phyloP scores from a whole-genome alignment of 2,329 filamentous ascomycete species.

The Fusarium decemcellulare region DNA sequence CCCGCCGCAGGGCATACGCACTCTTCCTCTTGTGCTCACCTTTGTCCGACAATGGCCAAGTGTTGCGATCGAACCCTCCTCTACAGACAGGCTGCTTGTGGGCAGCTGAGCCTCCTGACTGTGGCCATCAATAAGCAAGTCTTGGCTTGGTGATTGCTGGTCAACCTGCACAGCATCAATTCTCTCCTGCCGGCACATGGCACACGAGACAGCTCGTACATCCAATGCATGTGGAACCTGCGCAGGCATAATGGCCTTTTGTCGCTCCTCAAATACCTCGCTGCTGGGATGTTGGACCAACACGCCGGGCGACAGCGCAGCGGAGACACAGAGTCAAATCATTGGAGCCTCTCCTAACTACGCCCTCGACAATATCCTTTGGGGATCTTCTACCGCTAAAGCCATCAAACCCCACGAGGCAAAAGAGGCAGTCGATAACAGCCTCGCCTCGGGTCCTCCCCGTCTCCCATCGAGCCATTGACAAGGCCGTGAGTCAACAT shows the following conservation, averaged over 20 bases:
- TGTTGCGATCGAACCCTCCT: constrained; percentile 6
- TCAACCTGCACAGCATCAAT: not conserved
- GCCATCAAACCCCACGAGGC: not conserved
- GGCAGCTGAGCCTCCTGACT: constrained; percentile 4
- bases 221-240: constrained; percentile 1
- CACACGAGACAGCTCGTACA: not conserved
- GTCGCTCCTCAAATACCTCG: constrained; percentile 19
- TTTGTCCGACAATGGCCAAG: constrained; percentile 1
- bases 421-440: constrained; percentile 8
- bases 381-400: not conserved
- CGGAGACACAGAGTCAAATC: constrained; percentile 22
- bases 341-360: constrained; percentile 22
- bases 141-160: not conserved
- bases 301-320: constrained; percentile 21
- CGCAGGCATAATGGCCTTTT: constrained; percentile 22
- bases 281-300: constrained; percentile 11
- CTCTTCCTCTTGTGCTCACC: constrained; percentile 1
- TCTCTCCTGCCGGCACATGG: not conserved
- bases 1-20: not conserved
- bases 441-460: constrained; percentile 4
- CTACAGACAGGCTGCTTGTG: constrained; percentile 3
- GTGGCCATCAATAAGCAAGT: not conserved
- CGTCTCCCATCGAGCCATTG: not conserved
- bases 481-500: not conserved
- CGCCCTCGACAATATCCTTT: not conserved